Percentiles rank a stretch among this genome's conserved stretches.
Evolutionary conservation across 768 basidiomycete genomes (phyloP).

Genomic region (Boletus rubescentipes): DNA sequence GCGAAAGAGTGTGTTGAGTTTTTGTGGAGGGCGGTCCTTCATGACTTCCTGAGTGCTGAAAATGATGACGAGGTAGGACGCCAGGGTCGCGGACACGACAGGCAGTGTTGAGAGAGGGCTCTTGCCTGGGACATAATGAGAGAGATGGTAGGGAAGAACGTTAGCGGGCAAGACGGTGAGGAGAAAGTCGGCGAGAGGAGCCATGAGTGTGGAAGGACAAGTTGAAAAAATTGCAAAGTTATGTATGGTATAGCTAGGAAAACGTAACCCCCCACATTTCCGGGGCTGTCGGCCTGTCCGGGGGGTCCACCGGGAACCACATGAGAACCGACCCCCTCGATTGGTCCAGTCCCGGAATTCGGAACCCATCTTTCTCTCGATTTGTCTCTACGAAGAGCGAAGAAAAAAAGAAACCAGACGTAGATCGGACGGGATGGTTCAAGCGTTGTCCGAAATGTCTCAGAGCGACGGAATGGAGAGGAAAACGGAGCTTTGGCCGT

Average conservation of each 20-base stretch:
- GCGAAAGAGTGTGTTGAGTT: slow-evolving; percentile 84
- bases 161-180: slow-evolving; percentile 55
- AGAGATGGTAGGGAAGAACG: slow-evolving; percentile 34
- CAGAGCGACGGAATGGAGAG: too few species aligned
- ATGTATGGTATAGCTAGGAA: slow-evolving; percentile 25
- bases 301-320: too few species aligned
- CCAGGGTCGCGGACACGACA: slow-evolving; percentile 68
- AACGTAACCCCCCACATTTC: slow-evolving; percentile 21
- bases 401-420: too few species aligned
- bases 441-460: too few species aligned
- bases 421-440: too few species aligned
- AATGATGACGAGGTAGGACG: slow-evolving; percentile 82
- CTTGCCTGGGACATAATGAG: slow-evolving; percentile 52
- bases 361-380: too few species aligned
- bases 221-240: slow-evolving; percentile 28
- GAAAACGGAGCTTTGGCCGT: too few species aligned
- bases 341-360: too few species aligned
- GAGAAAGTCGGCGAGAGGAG: slow-evolving; percentile 72
- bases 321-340: too few species aligned
- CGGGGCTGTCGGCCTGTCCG: too few species aligned
- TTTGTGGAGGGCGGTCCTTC: slow-evolving; percentile 70
- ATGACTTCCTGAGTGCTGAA: slow-evolving; percentile 84
- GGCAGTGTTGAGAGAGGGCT: slow-evolving; percentile 62
- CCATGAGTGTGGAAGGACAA: slow-evolving; percentile 48
- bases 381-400: too few species aligned